Percentiles rank a stretch among this genome's conserved stretches.
Conservation (phyloP, 179 eudicot genomes). For the Beta lomatogona region DNA sequence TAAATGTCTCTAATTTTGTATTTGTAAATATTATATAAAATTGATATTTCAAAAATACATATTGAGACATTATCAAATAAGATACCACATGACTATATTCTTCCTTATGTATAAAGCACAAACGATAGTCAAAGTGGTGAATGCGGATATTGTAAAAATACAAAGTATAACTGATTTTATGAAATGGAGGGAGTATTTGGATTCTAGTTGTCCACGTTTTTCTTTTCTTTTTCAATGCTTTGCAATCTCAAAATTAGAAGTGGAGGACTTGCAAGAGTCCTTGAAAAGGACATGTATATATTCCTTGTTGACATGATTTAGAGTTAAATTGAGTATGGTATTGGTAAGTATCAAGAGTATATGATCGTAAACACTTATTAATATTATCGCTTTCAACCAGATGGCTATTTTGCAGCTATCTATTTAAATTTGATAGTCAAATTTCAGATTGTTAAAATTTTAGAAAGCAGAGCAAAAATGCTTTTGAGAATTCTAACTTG, state of each 20-base stretch:
- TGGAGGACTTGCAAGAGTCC: background rate
- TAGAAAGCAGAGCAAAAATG: background rate
- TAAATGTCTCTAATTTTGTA: no score
- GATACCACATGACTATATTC: no score
- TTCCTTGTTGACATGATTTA: background rate
- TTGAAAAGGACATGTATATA: background rate
- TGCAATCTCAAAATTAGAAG: background rate
- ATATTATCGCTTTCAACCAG: no score
- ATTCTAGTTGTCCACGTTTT: background rate
- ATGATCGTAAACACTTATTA: background rate
- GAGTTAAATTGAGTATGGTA: background rate
- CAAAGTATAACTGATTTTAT: no score
- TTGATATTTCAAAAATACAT: no score
- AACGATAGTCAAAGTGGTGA: no score
- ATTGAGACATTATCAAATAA: no score
- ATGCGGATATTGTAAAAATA: no score
- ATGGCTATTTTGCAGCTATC: background rate
- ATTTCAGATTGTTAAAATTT: background rate
- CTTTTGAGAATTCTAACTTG: background rate
- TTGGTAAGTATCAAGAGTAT: background rate
- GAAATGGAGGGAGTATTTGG: background rate
- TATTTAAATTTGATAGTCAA: background rate
- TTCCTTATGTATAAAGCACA: no score
- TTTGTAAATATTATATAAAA: no score
- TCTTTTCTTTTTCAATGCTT: background rate